Base-by-base conservation (phyloP, 108 stramenopile genomes). In the Nannochloropsis gaditana region DNA sequence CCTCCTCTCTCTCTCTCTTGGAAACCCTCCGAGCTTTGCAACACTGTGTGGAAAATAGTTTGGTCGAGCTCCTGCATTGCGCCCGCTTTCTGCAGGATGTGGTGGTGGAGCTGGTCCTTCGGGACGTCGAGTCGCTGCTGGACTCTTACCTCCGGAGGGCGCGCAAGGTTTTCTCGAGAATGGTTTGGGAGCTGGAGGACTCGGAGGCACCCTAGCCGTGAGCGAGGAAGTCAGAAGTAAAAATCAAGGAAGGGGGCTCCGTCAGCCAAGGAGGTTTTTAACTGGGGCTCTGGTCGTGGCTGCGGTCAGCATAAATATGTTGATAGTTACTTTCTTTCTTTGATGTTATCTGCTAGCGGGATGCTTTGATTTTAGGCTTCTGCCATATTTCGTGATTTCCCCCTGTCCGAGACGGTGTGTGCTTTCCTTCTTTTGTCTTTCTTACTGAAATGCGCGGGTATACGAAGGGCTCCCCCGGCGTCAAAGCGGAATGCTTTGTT, bases 141-240 rank as follows among this genome's bases (percentile, higher is more conserved):
- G 59, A 73, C 59, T 73, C 59, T 15, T 73, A 73, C n/a, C n/a
- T 73, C 19, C 59, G 59, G 19, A 73, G n/a, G 59, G 59, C 59
- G 19, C 59, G 59, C 59, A 73, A 73, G 8, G 59, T 73, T 15
- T 73, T 73, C 6, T n/a, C 59, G 59, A 73, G 59, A 73, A 73
- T 73, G 59, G 59, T 73, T 3, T 73, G 59, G 59, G 59, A 73
- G 59, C n/a, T 73, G 59, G 59, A 73, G 59, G 59, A 73, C 19
- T n/a, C 15, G 59, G 59, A 73, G 59, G n/a, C 15, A n/a, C 15
- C 19, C 59, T 73, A 73, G 59, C n/a, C 15, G 8, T 31, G 31
- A 31, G 31, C 31, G 31, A 31, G 3, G 2, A 73, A n/a, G 59
- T 4, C 19, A 8, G 0, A 0, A n/a, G 5, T 73, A 15, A 2